Percentiles rank a stretch among this genome's conserved stretches.
Evolutionary conservation across 345 rosid genomes (phyloP).

Genomic region (Euclidium syriacum): DNA sequence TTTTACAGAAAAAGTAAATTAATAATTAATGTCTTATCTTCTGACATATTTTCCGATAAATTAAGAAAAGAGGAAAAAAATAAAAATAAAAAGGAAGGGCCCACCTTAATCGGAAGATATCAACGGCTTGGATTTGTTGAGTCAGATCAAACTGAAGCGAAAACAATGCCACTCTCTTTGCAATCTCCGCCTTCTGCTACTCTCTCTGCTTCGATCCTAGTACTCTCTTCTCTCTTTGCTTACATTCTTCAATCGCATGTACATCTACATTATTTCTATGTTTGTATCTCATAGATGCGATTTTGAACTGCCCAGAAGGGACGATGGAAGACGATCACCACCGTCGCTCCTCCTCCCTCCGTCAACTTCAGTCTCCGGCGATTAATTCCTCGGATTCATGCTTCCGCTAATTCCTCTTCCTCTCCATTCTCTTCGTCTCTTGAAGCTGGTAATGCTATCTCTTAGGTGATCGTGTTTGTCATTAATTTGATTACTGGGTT

Average conservation of each 20-base stretch:
- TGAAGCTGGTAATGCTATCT: constrained; percentile 41
- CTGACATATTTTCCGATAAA: not conserved
- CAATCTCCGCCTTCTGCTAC: constrained; percentile 65
- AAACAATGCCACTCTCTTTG: constrained; percentile 63
- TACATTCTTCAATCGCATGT: not conserved
- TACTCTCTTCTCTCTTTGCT: constrained; percentile 7
- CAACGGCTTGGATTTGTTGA: constrained; percentile 29
- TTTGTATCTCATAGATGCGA: not conserved
- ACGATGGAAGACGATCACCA: constrained; percentile 29
- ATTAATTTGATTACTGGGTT: constrained; percentile 1
- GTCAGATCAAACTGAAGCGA: not conserved
- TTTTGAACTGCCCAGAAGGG: constrained; percentile 32
- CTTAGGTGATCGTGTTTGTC: not conserved
- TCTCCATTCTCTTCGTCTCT: constrained; percentile 50
- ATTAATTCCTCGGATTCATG: constrained; percentile 46
- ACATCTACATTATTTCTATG: not conserved
- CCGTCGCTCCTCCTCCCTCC: constrained; percentile 36
- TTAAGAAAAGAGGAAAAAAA: too few species aligned
- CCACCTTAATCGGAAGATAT: constrained; percentile 19
- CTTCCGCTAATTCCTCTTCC: constrained; percentile 48
- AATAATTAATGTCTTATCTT: not conserved
- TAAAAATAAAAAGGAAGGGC: not conserved
- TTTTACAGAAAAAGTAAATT: too few species aligned
- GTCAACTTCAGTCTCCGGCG: constrained; percentile 37
- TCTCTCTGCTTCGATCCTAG: constrained; percentile 46